Base-by-base conservation (phyloP, 169 alveolate genomes). In the Eimeria necatrix region DNA sequence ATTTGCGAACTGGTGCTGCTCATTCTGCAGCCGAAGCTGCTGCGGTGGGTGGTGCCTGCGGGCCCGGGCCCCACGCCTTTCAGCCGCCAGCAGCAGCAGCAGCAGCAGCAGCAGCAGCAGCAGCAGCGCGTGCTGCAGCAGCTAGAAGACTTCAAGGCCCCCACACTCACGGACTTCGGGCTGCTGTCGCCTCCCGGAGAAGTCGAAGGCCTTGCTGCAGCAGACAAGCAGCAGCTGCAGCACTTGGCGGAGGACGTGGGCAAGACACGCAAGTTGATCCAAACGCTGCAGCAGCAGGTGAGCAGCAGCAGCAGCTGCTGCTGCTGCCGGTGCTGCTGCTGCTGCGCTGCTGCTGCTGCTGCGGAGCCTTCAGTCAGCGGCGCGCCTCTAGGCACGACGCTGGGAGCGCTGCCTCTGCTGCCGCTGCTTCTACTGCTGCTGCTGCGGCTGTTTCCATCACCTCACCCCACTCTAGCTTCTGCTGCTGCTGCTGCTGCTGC, bases 11-110 rank as follows among this genome's bases (percentile, higher is more conserved):
- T 91, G 22, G 56, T 80, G 2, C 89, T 91, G 41, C 59, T 80
- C 2, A 80, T 64, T 5, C 60, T 91, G 91, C 95, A 80, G 71
- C 95, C 91, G 5, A 91, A 91, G 95, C 48, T 80, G 91, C 91
- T 91, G 83, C 91, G 91, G 26, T 89, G 94, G 94, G 46, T 24
- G 9, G 94, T 89, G 52, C 90, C 90, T 24, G 7, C 74, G 12
- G 26, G 41, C 76, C 20, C 76, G 9, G 76, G 18, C 26, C 20
- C 14, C 22, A 8, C 49, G n/a, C 68, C n/a, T 51, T 26, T 1
- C 4, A 46, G 60, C 12, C 68, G 49, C 46, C 83, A n/a, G 94
- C 49, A 68, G 86, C 49, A 71, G 94, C 91, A 81, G 59, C 56
- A 81, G 18, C 4, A 56, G 73, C 74, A 49, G 73, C 70, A 26